Conservation (phyloP, 495 filamentous ascomycete genomes). For the Penicillium salamii region DNA sequence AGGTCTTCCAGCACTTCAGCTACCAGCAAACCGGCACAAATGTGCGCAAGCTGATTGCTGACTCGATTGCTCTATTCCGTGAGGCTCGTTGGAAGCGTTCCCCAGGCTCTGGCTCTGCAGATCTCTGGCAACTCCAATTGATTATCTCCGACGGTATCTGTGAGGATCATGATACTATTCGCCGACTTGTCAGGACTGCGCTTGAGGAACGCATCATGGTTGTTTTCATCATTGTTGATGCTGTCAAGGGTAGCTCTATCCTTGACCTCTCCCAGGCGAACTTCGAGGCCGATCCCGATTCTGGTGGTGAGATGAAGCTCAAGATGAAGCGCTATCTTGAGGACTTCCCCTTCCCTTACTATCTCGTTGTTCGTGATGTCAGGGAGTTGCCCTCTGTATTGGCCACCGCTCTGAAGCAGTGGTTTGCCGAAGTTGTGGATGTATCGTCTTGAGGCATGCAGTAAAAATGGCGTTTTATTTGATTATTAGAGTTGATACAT, state of each 20-base stretch:
- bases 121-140: slow-evolving; percentile 95
- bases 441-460: slow-evolving; percentile 36
- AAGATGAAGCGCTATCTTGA: slow-evolving; percentile 88
- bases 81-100: slow-evolving; percentile 62
- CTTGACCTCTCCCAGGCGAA: slow-evolving; percentile 76
- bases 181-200: slow-evolving; percentile 77
- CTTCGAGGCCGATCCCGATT: slow-evolving; percentile 60
- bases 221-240: slow-evolving; percentile 94
- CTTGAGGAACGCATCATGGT: slow-evolving; percentile 96
- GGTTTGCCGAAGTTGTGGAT: slow-evolving; percentile 91
- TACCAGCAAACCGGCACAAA: slow-evolving; percentile 85
- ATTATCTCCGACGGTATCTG: slow-evolving; percentile 93
- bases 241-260: slow-evolving; percentile 65
- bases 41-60: slow-evolving; percentile 70
- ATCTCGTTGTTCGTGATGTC: slow-evolving; percentile 88
- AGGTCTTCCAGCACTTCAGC: slow-evolving; percentile 78
- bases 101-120: slow-evolving; percentile 54
- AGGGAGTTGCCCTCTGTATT: slow-evolving; percentile 85
- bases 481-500: slow-evolving; percentile 15
- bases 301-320: slow-evolving; percentile 60
- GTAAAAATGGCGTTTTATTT: slow-evolving; percentile 12
- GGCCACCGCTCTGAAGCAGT: slow-evolving; percentile 85
- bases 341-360: slow-evolving; percentile 93
- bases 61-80: slow-evolving; percentile 77
- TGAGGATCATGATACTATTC: slow-evolving; percentile 81